These are phyloP conservation scores for Erythrophleum fordii DNA, from an alignment of 306 rosid species.

Conservation along the genomic window DNA sequence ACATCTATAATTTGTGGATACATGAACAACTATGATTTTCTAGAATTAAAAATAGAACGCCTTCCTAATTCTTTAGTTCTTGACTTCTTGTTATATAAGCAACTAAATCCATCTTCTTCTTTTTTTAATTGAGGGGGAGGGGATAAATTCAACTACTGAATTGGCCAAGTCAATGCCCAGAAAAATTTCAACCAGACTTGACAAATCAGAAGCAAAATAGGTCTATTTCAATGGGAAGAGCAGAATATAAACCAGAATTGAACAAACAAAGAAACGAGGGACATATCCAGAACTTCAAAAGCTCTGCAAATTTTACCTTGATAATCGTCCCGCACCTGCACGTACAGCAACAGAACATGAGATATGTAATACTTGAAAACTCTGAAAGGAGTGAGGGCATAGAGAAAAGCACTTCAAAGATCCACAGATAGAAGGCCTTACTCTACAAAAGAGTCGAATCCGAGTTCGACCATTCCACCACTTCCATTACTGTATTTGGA, in stretches of 20 bases:
- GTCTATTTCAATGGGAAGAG: slow-evolving; percentile 14
- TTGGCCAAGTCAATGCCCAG: not conserved
- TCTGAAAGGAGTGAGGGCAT: not conserved
- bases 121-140: not conserved
- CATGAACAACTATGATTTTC: not conserved
- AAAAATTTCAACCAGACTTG: not conserved
- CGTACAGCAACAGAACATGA: slow-evolving; percentile 44
- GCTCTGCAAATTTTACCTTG: slow-evolving; percentile 62
- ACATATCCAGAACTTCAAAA: slow-evolving; percentile 21
- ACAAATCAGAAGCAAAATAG: not conserved
- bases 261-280: slow-evolving; percentile 20
- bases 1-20: not conserved
- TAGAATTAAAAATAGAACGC: not conserved
- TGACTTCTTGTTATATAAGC: not conserved
- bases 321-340: slow-evolving; percentile 91
- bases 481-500: slow-evolving; percentile 74
- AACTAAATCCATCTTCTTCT: not conserved
- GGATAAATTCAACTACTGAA: not conserved
- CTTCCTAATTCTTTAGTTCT: slow-evolving; percentile 11
- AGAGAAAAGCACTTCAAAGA: slow-evolving; percentile 4
- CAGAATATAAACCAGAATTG: slow-evolving; percentile 12
- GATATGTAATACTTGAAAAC: slow-evolving; percentile 34
- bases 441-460: slow-evolving; percentile 84
- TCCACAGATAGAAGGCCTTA: slow-evolving; percentile 48
- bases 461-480: slow-evolving; percentile 63